Evolutionary conservation across 140 eudicot species (phyloP), one percentile per base, ranked within the genome.

Genomic region (Oenanthe javanica): DNA sequence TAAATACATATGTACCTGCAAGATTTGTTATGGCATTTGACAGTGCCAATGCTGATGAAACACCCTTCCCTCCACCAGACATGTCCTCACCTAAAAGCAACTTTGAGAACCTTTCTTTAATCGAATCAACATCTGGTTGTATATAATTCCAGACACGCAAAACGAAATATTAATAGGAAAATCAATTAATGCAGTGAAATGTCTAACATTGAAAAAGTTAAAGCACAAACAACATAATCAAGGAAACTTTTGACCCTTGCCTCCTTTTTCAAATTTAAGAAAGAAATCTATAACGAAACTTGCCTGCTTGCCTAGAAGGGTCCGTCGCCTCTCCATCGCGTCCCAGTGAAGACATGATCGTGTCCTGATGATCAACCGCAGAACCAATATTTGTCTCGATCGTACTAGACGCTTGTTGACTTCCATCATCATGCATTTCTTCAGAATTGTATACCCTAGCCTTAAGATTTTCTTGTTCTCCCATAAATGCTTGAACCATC

Each of bases 401-500:
- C 80, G 27, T 31, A 8, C 70, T 54, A 80, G 59, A 42, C 55
- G 47, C 49, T 61, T 49, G 78, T 79, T 75, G 63, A 74, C 77
- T 75, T 75, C 80, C 90, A 55, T 82, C 84, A 64, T 82, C 63
- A 25, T 16, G 59, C 78, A 48, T 75, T 48, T 50, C 78, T 50
- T 13, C 6, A 13, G 23, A 75, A 25, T 48, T 1, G 9, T 48
- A 15, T 16, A 25, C 11, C 43, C 92, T 76, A 5, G 61, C 61
- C 78, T 81, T 55, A 64, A 23, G 54, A 79, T 49, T 50, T 38
- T 76, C 88, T 79, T 84, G 78, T 43, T 91, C 94, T 55, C 88
- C 92, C 88, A 88, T 91, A 8, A 86, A 76, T 47, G 97, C 95
- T 80, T 89, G 88, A 75, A 88, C 90, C 97, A 90, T 92, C 52